phyloP scores from a whole-genome alignment of 2,329 filamentous ascomycete species.

The Zymoseptoria crescenta region DNA sequence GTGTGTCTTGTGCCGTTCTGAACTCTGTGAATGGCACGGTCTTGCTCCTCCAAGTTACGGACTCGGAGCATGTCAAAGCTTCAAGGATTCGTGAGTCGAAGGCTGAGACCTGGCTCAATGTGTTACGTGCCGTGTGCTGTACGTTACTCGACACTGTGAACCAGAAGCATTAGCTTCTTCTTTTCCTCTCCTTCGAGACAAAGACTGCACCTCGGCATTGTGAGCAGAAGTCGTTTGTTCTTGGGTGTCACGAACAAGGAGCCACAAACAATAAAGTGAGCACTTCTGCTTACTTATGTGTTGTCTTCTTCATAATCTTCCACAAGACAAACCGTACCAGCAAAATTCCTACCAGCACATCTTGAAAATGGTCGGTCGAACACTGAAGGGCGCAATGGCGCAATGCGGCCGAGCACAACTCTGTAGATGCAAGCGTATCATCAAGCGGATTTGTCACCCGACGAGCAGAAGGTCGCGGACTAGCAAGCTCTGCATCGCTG shows the following conservation, averaged over 20 bases:
- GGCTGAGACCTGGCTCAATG: neutral
- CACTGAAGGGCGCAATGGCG: neutral
- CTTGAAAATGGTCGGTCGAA: neutral
- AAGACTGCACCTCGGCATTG: neutral
- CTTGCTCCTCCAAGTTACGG: neutral
- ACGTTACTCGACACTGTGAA: neutral
- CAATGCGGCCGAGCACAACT: neutral
- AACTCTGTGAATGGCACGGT: neutral
- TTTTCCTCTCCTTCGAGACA: neutral
- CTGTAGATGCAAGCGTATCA: neutral
- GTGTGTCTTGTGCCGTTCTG: neutral
- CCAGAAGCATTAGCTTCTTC: neutral
- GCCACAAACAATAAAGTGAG: neutral
- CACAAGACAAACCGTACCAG: neutral
- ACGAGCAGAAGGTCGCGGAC: neutral
- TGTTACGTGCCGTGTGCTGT: neutral
- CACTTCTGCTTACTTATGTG: neutral
- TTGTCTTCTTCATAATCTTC: neutral
- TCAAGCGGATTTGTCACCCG: neutral
- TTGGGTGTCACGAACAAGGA: neutral
- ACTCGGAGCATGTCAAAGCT: neutral
- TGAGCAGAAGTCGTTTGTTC: neutral
- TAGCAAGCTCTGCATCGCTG: neutral
- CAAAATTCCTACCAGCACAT: neutral
- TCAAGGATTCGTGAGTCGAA: neutral